Evolutionary conservation across 352 stramenopile genomes (phyloP), one percentile per base, ranked within the genome.

Genomic region (Phytophthora uliginosa): DNA sequence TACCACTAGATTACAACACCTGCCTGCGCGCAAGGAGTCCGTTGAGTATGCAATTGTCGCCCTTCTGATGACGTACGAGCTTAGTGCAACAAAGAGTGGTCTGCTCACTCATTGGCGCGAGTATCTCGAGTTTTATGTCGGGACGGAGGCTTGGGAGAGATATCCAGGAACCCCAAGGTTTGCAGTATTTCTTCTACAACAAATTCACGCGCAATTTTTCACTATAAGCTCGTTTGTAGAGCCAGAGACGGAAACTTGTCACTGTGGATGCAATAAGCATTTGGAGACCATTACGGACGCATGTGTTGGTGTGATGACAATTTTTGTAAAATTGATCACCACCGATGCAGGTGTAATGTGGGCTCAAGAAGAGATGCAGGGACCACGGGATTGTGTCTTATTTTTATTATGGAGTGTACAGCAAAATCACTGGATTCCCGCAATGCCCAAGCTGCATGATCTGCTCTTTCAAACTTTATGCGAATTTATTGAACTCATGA

Each of bases 361-460:
- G 69, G 69, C 69, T 40, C 62, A 76, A 65, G 62, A 72, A 7
- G 69, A 66, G 24, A 76, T 76, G 69, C 45, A 48, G 18, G 69
- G 69, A 28, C 69, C 69, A 50, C 48, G 65, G 18, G 55, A 66
- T 58, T 76, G 69, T 15, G 34, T 76, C 2, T 36, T 52, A 26
- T 76, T 72, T 62, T 47, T 76, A 18, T 40, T 38, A 24, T 76
- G 69, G 69, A 68, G 48, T 58, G 40, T 15, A 8, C 38, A 63
- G 7, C 38, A 15, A 42, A 42, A n/a, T 28, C 12, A 52, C 15
- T 52, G 63, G 10, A 13, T 34, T 53, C 31, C 63, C 22, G n/a
- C 22, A 48, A 59, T 71, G 54, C 7, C 20, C 10, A 50, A 63
- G 18, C 12, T 76, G 17, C 69, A 76, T 17, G 31, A 58, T 7